Conservation (phyloP, 306 rosid species). For the Lathyrus oleraceus region DNA sequence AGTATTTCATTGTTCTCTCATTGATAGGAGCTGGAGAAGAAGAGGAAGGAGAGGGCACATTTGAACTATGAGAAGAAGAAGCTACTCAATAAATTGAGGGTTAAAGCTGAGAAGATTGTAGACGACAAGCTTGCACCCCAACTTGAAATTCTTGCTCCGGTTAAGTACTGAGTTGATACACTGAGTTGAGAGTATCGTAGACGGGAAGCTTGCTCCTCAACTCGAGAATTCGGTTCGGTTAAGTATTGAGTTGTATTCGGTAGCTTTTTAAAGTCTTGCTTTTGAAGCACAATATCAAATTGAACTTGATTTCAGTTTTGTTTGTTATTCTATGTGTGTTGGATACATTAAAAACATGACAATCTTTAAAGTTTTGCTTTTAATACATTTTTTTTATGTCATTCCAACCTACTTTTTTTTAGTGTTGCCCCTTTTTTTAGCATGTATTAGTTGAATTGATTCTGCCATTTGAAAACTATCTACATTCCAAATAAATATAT, state of each 20-base stretch:
- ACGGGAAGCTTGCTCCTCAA: conserved; percentile 60
- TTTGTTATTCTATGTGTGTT: conserved; percentile 9
- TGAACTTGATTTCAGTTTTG: conserved; percentile 37
- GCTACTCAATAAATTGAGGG: conserved; percentile 50
- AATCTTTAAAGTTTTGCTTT: conserved; percentile 24
- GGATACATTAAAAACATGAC: conserved; percentile 3
- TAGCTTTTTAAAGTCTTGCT: conserved; percentile 26
- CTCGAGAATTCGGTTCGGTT: conserved; percentile 17
- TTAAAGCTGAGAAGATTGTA: conserved; percentile 51
- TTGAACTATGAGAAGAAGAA: conserved; percentile 61
- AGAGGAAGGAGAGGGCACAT: conserved; percentile 62
- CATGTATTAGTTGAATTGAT: not conserved
- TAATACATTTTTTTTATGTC: not conserved
- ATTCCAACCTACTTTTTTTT: not conserved
- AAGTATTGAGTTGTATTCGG: conserved; percentile 23
- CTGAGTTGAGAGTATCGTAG: conserved; percentile 48
- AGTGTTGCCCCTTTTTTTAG: not conserved
- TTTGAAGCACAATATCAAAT: conserved; percentile 17
- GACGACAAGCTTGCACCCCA: conserved; percentile 67
- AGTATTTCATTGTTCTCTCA: conserved; percentile 1
- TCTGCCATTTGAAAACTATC: too few species aligned
- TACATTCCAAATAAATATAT: too few species aligned
- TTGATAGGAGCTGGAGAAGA: conserved; percentile 59
- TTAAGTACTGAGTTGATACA: conserved; percentile 56
- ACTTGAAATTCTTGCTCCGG: conserved; percentile 54